A percentile compares a stretch with the other conserved stretches of the same genome.
phyloP scores from a whole-genome alignment of 1,284 basidiomycete species.

The Sanghuangporus weigelae region DNA sequence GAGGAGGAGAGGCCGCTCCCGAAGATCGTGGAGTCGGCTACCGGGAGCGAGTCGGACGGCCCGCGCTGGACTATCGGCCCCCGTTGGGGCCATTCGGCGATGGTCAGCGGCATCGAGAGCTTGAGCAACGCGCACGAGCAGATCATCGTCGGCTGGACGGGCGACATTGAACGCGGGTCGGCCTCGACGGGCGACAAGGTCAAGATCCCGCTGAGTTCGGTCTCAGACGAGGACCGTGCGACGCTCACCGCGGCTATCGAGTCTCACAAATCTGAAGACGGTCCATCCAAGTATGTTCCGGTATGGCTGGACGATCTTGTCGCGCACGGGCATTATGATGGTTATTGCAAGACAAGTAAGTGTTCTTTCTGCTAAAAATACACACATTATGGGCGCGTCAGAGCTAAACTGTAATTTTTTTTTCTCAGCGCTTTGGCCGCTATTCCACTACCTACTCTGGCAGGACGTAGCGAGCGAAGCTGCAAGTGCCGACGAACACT shows the following conservation, averaged over 20 bases:
- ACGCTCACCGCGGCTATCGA: constrained; percentile 58
- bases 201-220: constrained; percentile 45
- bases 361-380: constrained; percentile 19
- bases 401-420: constrained; percentile 33
- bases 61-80: constrained; percentile 70
- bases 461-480: constrained; percentile 86
- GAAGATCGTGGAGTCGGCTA: constrained; percentile 16
- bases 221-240: constrained; percentile 55
- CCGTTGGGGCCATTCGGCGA: constrained; percentile 89
- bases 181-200: constrained; percentile 22
- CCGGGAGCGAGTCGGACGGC: constrained; percentile 15
- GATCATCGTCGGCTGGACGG: constrained; percentile 91
- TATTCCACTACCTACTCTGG: constrained; percentile 99
- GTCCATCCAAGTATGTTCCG: constrained; percentile 63
- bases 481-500: constrained; percentile 79
- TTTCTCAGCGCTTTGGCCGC: constrained; percentile 76
- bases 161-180: constrained; percentile 61
- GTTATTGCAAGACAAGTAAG: constrained; percentile 96
- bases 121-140: constrained; percentile 84
- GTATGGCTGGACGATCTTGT: constrained; percentile 91
- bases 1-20: constrained; percentile 22
- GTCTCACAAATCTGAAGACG: constrained; percentile 21
- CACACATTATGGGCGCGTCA: not conserved
- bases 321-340: constrained; percentile 92
- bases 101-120: constrained; percentile 90